These are phyloP conservation scores for Nevesoporus exiguus DNA, from an alignment of 768 basidiomycete genomes.

Conservation along the genomic window DNA sequence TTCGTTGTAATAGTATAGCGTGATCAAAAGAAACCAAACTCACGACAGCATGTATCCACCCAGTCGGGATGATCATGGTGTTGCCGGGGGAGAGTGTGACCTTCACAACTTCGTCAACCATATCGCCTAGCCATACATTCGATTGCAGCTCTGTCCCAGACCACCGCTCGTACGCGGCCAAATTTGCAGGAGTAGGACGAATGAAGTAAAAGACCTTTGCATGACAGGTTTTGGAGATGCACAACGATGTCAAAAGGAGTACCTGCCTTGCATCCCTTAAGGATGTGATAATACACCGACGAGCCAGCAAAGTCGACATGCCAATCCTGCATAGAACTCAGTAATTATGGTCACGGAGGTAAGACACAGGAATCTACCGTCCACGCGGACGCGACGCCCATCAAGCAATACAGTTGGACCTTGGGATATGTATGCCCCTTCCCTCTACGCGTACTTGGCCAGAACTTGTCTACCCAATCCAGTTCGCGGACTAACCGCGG, in stretches of 20 bases:
- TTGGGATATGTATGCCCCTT: conserved; percentile 81
- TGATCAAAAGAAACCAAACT: conserved; percentile 27
- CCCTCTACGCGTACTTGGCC: conserved; percentile 77
- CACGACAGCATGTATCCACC: conserved; percentile 98
- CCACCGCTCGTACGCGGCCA: conserved; percentile 91
- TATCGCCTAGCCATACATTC: conserved; percentile 86
- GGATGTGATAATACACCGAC: conserved; percentile 95
- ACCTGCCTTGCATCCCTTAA: conserved; percentile 76
- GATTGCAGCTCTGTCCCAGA: conserved; percentile 89
- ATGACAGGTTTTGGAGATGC: neutral
- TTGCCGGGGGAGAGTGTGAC: conserved; percentile 74
- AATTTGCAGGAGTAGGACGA: conserved; percentile 78
- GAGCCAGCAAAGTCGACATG: conserved; percentile 98
- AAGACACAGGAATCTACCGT: conserved; percentile 57
- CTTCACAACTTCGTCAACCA: conserved; percentile 88
- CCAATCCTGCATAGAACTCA: conserved; percentile 69
- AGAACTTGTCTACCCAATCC: conserved; percentile 97
- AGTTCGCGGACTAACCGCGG: conserved; percentile 83
- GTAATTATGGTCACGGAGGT: neutral
- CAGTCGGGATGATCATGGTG: conserved; percentile 93
- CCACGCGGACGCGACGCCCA: conserved; percentile 93
- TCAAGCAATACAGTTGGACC: conserved; percentile 94
- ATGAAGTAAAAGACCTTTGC: conserved; percentile 93
- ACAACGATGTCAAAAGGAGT: neutral
- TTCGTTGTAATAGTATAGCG: neutral